Base-by-base conservation (phyloP, 1,139 yeast species). In the Pichia sp. region DNA sequence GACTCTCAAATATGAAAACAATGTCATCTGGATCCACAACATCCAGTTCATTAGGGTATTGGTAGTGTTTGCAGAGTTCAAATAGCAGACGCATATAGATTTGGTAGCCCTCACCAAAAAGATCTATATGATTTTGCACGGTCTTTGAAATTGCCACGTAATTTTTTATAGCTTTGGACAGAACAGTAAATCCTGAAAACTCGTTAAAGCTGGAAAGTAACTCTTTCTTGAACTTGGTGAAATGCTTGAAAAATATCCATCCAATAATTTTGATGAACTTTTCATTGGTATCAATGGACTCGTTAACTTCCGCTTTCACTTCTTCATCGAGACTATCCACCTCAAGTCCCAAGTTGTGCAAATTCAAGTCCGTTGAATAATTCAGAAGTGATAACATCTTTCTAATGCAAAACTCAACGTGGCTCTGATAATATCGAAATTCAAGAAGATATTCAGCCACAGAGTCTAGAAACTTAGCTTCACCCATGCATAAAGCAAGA, bases 1-100 rank as follows among this genome's bases (percentile, higher is more conserved):
- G 66, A 18, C 72, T 66, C 3, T 67, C 55, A 35, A 80, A 66
- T 31, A 82, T 58, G 45, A 68, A 73, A 39, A 67, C 65, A 13
- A 84, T 63, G 37, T 82, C 74, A 27, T 72, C 64, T 8, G 66
- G 61, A 27, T 70, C 69, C 17, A 85, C 61, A 25, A 67, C 57
- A 7, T 59, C 59, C 32, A 81, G 57, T 38, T 57, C 53, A 2
- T 53, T 39, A 2, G 59, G 50, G 27, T 77, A 58, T 44, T 73
- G 67, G 29, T 39, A 39, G 28, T 64, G 64, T 39, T 68, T 64
- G 49, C 78, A 69, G 43, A 74, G 55, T 46, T 74, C 78, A 49
- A 67, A 76, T 34, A 73, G 48, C 16, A 77, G 52, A 43, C 71
- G 77, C 45, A 76, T 53, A 41, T 69, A 67, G n/a, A 72, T 64